Conservation (phyloP, 2,329 filamentous ascomycete species). For the Ophiostoma himal-ulmi region DNA sequence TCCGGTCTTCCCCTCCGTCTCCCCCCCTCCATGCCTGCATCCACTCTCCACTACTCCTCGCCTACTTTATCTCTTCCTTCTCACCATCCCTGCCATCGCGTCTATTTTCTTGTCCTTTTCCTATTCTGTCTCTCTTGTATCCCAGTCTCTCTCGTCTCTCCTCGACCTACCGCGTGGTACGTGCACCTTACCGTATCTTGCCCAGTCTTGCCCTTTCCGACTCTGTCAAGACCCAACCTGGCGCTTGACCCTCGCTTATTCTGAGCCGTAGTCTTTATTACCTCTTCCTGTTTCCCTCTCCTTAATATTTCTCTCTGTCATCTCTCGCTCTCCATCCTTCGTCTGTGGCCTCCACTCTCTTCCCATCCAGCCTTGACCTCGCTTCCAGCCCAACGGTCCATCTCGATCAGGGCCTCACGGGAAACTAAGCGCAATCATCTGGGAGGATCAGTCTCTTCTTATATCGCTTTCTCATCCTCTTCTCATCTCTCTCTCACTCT, state of each 20-base stretch:
- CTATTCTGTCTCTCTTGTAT: neutral
- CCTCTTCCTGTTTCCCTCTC: neutral
- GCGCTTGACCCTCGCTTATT: conserved; percentile 9
- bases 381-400: neutral
- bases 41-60: conserved; percentile 14
- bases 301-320: neutral
- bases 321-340: neutral
- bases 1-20: neutral
- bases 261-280: neutral
- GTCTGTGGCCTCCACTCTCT: neutral
- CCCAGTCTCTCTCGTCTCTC: neutral
- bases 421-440: neutral
- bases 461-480: neutral
- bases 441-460: neutral
- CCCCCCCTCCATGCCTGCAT: neutral
- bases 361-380: neutral
- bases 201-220: neutral
- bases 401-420: neutral
- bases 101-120: conserved; percentile 9
- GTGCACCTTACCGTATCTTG: neutral
- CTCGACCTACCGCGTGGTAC: neutral
- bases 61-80: neutral
- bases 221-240: neutral
- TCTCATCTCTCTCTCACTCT: neutral
- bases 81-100: neutral